phyloP scores from a whole-genome alignment of 257 asterid species.

The Ballota nigra region DNA sequence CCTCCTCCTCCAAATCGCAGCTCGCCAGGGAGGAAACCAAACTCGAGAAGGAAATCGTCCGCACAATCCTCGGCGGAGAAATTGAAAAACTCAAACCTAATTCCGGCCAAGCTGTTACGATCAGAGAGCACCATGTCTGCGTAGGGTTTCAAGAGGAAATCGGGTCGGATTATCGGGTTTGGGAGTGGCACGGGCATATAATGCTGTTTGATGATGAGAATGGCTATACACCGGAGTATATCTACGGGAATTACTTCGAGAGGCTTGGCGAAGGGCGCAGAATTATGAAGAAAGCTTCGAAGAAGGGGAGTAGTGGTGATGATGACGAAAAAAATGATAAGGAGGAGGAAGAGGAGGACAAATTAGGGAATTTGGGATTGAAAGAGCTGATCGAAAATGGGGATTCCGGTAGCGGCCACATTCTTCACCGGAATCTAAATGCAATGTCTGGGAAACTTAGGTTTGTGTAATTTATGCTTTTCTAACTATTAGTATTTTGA shows the following conservation, averaged over 20 bases:
- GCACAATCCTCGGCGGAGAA: slow-evolving; percentile 57
- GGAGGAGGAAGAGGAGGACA: slow-evolving; percentile 39
- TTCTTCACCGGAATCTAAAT: slow-evolving; percentile 70
- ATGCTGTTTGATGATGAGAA: slow-evolving; percentile 91
- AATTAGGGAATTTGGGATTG: slow-evolving; percentile 60
- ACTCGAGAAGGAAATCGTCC: slow-evolving; percentile 79
- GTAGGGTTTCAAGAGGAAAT: slow-evolving; percentile 82
- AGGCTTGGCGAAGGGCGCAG: slow-evolving; percentile 41
- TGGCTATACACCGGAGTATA: slow-evolving; percentile 86
- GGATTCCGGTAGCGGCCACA: slow-evolving; percentile 45
- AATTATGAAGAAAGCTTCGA: slow-evolving; percentile 22
- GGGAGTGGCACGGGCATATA: slow-evolving; percentile 99
- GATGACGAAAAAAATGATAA: slow-evolving; percentile 35
- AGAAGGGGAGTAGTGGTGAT: slow-evolving; percentile 16
- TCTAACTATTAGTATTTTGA: background rate
- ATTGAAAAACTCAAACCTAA: slow-evolving; percentile 73
- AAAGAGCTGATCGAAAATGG: slow-evolving; percentile 73
- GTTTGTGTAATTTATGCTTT: slow-evolving; percentile 28
- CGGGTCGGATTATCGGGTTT: slow-evolving; percentile 77
- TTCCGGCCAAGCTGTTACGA: slow-evolving; percentile 81
- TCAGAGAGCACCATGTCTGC: slow-evolving; percentile 92
- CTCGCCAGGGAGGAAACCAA: slow-evolving; percentile 81
- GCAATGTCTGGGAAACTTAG: slow-evolving; percentile 61
- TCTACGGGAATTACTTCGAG: slow-evolving; percentile 92
- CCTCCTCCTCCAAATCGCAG: slow-evolving; percentile 56